These are phyloP conservation scores for Antitrichia curtipendula DNA, from an alignment of 225 moss, liverwort and hornwort species.

Conservation along the genomic window DNA sequence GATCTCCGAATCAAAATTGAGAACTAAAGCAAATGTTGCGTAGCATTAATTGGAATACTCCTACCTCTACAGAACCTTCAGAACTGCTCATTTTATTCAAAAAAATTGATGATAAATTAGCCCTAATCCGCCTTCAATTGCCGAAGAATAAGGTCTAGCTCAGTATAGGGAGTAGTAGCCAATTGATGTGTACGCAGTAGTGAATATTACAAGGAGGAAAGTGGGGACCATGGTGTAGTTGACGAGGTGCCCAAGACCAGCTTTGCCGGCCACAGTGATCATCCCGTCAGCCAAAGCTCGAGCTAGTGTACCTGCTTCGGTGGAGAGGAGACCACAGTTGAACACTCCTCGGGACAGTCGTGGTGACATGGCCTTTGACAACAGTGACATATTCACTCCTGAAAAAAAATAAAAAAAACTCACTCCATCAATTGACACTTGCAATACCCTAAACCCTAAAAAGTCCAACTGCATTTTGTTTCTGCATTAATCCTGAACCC, in stretches of 20 bases:
- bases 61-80: not conserved
- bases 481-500: not conserved
- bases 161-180: conserved; percentile 42
- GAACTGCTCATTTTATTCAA: not conserved
- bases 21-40: not conserved
- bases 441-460: not conserved
- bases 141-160: not conserved
- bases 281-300: conserved; percentile 41
- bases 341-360: conserved; percentile 38
- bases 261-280: conserved; percentile 27
- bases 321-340: conserved; percentile 47
- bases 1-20: not conserved
- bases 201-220: conserved; percentile 25
- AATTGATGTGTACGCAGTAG: conserved; percentile 23
- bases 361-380: conserved; percentile 46
- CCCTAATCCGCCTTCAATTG: not conserved
- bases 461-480: not conserved
- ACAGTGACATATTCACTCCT: conserved; percentile 51
- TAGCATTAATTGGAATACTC: not conserved
- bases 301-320: conserved; percentile 48
- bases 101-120: not conserved
- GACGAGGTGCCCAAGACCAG: conserved; percentile 9
- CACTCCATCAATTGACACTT: not conserved
- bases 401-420: not conserved
- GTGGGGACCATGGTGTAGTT: conserved; percentile 41